phyloP scores from a whole-genome alignment of 768 basidiomycete genomes.

The Boletus tomentosulus region DNA sequence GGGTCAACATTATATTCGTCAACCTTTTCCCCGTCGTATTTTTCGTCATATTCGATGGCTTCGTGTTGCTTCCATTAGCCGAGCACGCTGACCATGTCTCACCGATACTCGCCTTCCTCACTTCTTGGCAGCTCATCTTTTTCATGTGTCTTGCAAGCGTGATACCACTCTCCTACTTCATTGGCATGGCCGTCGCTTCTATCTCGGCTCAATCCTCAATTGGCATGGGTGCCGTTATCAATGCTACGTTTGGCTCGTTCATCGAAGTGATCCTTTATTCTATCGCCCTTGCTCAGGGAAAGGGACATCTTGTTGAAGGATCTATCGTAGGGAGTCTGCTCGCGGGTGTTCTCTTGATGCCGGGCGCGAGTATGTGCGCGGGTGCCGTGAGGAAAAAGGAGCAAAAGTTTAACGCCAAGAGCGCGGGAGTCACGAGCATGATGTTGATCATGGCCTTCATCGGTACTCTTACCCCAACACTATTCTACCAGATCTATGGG shows the following conservation, averaged over 20 bases:
- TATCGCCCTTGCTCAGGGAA: slow-evolving; percentile 86
- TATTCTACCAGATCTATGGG: slow-evolving; percentile 98
- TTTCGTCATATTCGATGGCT: slow-evolving; percentile 92
- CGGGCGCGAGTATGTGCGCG: slow-evolving; percentile 92
- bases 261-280: slow-evolving; percentile 93
- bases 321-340: slow-evolving; percentile 93
- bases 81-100: slow-evolving; percentile 64
- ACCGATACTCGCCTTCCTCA: slow-evolving; percentile 60
- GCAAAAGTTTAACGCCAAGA: slow-evolving; percentile 98
- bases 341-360: slow-evolving; percentile 96
- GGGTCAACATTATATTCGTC: slow-evolving; percentile 97
- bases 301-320: slow-evolving; percentile 93
- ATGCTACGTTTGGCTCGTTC: slow-evolving; percentile 97
- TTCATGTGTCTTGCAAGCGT: slow-evolving; percentile 81
- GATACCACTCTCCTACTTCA: slow-evolving; percentile 97
- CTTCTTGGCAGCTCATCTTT: slow-evolving; percentile 79
- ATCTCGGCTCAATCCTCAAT: slow-evolving; percentile 99
- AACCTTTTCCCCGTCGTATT: slow-evolving; percentile 92
- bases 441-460: slow-evolving; percentile 99
- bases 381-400: slow-evolving; percentile 89
- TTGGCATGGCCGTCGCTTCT: slow-evolving; percentile 98
- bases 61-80: slow-evolving; percentile 69
- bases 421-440: slow-evolving; percentile 97
- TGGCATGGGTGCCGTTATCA: slow-evolving; percentile 99
- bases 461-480: slow-evolving; percentile 87